phyloP scores from a whole-genome alignment of 1,284 basidiomycete species.

The Vanrija sp. region DNA sequence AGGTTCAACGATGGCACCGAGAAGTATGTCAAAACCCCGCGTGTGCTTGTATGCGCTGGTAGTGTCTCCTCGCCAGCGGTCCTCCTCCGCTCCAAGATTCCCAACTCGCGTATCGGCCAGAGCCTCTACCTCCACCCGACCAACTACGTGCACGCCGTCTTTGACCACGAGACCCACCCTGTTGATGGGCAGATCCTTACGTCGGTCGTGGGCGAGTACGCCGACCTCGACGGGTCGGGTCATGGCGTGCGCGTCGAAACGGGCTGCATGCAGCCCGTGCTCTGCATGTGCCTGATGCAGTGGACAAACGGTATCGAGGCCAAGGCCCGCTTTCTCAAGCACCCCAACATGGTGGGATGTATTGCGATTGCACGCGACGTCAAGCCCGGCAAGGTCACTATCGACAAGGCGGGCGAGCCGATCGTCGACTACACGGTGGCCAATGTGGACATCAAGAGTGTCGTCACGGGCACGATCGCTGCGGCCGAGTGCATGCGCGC shows the following conservation, averaged over 20 bases:
- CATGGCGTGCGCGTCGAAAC: slow-evolving; percentile 53
- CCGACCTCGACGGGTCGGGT: slow-evolving; percentile 39
- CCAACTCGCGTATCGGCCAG: slow-evolving; percentile 51
- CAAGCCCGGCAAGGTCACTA: slow-evolving; percentile 38
- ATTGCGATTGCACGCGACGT: slow-evolving; percentile 29
- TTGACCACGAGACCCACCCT: slow-evolving; percentile 48
- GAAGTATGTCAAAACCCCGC: slow-evolving; percentile 40
- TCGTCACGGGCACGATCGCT: slow-evolving; percentile 46
- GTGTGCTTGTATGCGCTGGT: slow-evolving; percentile 49
- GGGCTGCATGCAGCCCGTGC: slow-evolving; percentile 47
- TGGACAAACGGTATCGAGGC: slow-evolving; percentile 43
- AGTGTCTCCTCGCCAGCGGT: slow-evolving; percentile 51
- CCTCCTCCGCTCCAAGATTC: slow-evolving; percentile 48
- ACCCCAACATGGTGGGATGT: slow-evolving; percentile 21
- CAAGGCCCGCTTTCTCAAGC: slow-evolving; percentile 43
- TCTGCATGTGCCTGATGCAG: slow-evolving; percentile 40
- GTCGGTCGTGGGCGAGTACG: slow-evolving; percentile 43
- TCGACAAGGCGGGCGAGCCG: slow-evolving; percentile 46
- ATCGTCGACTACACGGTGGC: slow-evolving; percentile 47
- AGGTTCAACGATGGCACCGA: slow-evolving; percentile 20
- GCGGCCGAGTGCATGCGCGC: slow-evolving; percentile 47
- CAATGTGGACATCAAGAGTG: slow-evolving; percentile 42
- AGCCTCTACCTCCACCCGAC: slow-evolving; percentile 52
- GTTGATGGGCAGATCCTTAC: slow-evolving; percentile 53
- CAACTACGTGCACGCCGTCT: slow-evolving; percentile 49